These are phyloP conservation scores for Isatis tinctoria DNA, from an alignment of 345 rosid species.

Conservation along the genomic window DNA sequence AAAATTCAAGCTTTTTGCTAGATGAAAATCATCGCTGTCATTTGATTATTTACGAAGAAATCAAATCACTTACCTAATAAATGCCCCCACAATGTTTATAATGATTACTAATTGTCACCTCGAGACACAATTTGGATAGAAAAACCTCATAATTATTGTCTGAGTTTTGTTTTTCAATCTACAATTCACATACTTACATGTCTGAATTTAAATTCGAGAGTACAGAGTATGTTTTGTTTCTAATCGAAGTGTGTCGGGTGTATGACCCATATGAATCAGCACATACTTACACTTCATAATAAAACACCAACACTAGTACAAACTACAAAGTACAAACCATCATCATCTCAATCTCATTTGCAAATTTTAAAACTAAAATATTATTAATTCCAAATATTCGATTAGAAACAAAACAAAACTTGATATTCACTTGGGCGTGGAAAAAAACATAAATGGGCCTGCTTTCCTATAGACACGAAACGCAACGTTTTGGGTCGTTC, in stretches of 20 bases:
- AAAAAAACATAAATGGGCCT: not conserved
- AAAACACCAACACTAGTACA: not conserved
- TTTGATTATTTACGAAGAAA: not conserved
- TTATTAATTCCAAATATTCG: not conserved
- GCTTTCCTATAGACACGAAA: not conserved
- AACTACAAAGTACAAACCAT: not conserved
- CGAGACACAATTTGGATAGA: not conserved
- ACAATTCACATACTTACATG: not conserved
- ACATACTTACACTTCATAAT: not conserved
- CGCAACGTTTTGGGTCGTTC: slow-evolving; percentile 2
- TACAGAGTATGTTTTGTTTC: too few species aligned
- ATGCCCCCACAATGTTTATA: not conserved
- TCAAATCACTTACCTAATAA: not conserved
- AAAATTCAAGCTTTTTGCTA: not conserved
- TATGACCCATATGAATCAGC: too few species aligned
- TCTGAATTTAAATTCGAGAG: not conserved
- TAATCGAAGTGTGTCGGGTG: too few species aligned
- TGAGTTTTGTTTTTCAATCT: not conserved
- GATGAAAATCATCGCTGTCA: slow-evolving; percentile 4
- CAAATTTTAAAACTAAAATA: not conserved
- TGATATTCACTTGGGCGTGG: not conserved
- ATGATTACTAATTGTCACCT: not conserved
- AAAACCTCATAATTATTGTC: not conserved
- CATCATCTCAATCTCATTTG: not conserved
- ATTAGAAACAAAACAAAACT: not conserved